phyloP scores from a whole-genome alignment of 108 stramenopile genomes.

The Tribonema minus region DNA sequence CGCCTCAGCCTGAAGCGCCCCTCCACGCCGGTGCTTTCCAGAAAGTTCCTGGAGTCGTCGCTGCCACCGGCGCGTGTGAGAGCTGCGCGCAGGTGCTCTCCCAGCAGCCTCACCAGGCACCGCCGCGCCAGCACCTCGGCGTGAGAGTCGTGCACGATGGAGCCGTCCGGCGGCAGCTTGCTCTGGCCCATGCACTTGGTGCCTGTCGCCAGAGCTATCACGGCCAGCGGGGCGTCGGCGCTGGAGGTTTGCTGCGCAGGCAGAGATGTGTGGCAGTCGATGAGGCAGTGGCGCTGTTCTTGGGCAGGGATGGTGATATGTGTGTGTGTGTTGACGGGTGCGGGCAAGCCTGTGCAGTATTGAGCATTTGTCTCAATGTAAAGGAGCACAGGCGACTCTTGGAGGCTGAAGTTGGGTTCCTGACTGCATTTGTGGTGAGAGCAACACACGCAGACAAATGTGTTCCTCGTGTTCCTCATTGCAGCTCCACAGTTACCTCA shows the following conservation, averaged over 20 bases:
- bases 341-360: not conserved
- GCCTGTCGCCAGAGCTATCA: slow-evolving; percentile 24
- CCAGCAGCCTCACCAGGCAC: slow-evolving; percentile 68
- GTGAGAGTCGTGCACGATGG: slow-evolving; percentile 77
- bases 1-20: slow-evolving; percentile 51
- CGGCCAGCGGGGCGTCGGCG: not conserved
- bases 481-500: not conserved
- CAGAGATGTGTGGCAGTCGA: not conserved
- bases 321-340: not conserved
- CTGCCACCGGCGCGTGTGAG: not conserved
- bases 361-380: not conserved
- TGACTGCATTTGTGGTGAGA: not conserved
- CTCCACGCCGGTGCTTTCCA: not conserved
- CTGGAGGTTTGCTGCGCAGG: not conserved
- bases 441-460: not conserved
- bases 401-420: not conserved
- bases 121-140: slow-evolving; percentile 80
- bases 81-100: slow-evolving; percentile 61
- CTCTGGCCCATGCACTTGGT: slow-evolving; percentile 34
- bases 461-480: not conserved
- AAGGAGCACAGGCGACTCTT: not conserved
- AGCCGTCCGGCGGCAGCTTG: slow-evolving; percentile 54
- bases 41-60: not conserved
- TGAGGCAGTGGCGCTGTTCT: not conserved
- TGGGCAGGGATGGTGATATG: not conserved